Evolutionary conservation across 202 grass and related monocot genomes (phyloP), one percentile per base, ranked within the genome.

Genomic region (Brachypodium distachyon): DNA sequence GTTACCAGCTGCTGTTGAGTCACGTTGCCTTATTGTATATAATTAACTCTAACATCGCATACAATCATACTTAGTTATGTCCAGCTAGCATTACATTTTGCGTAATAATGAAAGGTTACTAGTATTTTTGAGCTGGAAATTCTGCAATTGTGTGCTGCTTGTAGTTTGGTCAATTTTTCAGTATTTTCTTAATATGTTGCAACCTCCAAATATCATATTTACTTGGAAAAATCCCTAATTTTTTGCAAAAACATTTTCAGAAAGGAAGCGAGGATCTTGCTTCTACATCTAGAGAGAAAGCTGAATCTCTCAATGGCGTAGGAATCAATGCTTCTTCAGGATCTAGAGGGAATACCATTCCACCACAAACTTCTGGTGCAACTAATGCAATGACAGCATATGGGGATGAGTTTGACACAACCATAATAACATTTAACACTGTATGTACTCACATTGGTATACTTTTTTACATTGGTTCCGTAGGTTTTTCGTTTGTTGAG

Each of bases 361-460:
- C 80, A 73, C 80, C 85, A 62, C 76, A 77, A n/a, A 77, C 90
- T 85, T 85, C 89, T 90, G 82, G 80, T 57, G 63, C 83, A 53
- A 83, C 86, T 89, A 86, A 72, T 74, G 58, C 53, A 19, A 67
- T 59, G n/a, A 82, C 87, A 72, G 55, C 78, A 14, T 88, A 85
- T 87, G 89, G 84, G 47, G 89, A 99, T 70, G 96, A 95, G 77
- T 95, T 87, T 67, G 92, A 85, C 77, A 92, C 89, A 66, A 92
- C 96, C 25, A 86, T 99, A 68, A 77, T 83, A 78, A 88, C 76
- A 65, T 88, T 99, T 48, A 99, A 99, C 70, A 95, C 46, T 59
- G 96, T 99, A 95, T 76, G 96, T 65, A 85, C 50, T 81, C 47
- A n/a, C n/a, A n/a, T n/a, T n/a, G n/a, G n/a, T n/a, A n/a, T n/a